A percentile compares a stretch with the other conserved stretches of the same genome.
Evolutionary conservation across 345 rosid species (phyloP).

Genomic region (Excoecaria agallocha): DNA sequence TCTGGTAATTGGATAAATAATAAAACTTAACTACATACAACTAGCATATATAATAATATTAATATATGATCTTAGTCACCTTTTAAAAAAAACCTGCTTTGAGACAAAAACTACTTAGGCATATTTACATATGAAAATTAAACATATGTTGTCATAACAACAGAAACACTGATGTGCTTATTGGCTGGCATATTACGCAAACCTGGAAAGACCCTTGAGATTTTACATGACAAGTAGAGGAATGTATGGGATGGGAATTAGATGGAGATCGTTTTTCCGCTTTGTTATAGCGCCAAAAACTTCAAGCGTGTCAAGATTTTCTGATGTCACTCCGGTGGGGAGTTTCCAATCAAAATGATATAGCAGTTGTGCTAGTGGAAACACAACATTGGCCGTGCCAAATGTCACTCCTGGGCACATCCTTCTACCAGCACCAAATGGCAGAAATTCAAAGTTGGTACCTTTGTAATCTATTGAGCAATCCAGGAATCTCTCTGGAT

Average conservation of each 20-base stretch:
- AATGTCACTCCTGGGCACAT: slow-evolving; percentile 12
- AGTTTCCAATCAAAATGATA: neutral
- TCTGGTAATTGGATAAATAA: too few species aligned
- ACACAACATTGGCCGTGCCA: neutral
- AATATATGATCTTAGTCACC: too few species aligned
- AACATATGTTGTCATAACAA: too few species aligned
- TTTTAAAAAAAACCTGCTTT: too few species aligned
- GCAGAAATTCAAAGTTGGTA: slow-evolving; percentile 4
- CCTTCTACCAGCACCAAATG: slow-evolving; percentile 20
- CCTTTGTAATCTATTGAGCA: slow-evolving; percentile 13
- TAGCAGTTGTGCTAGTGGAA: too few species aligned
- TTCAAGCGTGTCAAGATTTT: neutral
- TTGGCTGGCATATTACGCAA: neutral
- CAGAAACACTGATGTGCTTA: neutral
- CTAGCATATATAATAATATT: too few species aligned
- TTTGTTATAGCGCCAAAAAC: neutral
- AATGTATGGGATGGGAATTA: neutral
- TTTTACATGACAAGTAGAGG: neutral
- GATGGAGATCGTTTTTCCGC: neutral
- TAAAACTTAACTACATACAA: too few species aligned
- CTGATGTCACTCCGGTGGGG: neutral
- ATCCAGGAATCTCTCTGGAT: slow-evolving; percentile 17
- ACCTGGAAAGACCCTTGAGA: neutral
- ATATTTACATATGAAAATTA: too few species aligned
- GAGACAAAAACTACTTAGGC: too few species aligned